Percentiles rank a stretch among this genome's conserved stretches.
Conservation (phyloP, 805 yeast genomes). For the Saturnispora bothae region DNA sequence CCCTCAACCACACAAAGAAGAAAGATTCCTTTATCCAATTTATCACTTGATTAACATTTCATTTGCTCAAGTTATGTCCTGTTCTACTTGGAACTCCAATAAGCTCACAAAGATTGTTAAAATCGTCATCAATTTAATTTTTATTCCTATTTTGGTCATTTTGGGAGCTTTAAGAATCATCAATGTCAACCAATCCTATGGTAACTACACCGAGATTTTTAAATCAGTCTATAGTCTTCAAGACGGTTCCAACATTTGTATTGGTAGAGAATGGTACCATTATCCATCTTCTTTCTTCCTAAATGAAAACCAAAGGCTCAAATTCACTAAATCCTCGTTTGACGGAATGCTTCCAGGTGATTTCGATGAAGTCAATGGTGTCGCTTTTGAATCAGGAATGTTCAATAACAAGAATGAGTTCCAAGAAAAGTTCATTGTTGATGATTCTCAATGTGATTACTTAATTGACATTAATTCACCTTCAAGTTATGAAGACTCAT, state of each 20-base stretch:
- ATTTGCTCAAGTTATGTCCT: conserved; percentile 40
- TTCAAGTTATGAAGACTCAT: conserved; percentile 31
- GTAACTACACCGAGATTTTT: conserved; percentile 18
- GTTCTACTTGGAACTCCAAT: conserved; percentile 14
- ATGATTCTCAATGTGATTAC: conserved; percentile 50
- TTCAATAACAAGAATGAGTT: conserved; percentile 71
- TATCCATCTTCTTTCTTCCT: conserved; percentile 82
- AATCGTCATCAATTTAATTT: conserved; percentile 4
- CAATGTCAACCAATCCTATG: conserved; percentile 43
- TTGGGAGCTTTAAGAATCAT: conserved; percentile 16
- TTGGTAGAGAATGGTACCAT: conserved; percentile 95
- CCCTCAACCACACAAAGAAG: conserved; percentile 86
- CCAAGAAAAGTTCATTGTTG: conserved; percentile 45
- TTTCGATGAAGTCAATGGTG: conserved; percentile 49
- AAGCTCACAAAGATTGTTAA: conserved; percentile 4
- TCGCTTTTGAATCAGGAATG: too few relatives aligned
- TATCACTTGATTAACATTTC: conserved; percentile 59
- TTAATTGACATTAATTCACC: conserved; percentile 53
- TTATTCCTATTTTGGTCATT: not conserved
- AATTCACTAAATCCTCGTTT: conserved; percentile 68
- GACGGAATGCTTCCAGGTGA: conserved; percentile 86
- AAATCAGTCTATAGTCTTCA: conserved; percentile 5
- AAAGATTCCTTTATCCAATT: conserved; percentile 78
- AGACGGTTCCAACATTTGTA: conserved; percentile 48
- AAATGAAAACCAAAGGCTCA: conserved; percentile 49